phyloP scores from a whole-genome alignment of 108 stramenopile species.

The Schizochytrium sp. region DNA sequence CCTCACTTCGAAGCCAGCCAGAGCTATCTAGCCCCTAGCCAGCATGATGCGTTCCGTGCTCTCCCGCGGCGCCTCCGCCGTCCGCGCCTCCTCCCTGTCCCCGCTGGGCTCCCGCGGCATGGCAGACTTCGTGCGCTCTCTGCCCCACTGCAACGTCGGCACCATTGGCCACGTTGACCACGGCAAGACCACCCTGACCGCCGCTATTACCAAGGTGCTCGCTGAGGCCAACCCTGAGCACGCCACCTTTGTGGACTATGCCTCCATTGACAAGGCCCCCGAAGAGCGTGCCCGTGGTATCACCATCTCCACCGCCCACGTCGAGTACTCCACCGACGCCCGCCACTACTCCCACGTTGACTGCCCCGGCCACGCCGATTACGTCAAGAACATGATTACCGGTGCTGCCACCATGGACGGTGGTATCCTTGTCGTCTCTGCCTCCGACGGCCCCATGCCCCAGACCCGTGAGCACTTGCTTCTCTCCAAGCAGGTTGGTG shows the following conservation, averaged over 20 bases:
- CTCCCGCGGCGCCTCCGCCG: too few relatives aligned
- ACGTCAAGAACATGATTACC: conserved; percentile 99
- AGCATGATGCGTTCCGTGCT: too few relatives aligned
- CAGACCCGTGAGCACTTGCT: conserved; percentile 99
- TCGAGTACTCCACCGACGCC: conserved; percentile 89
- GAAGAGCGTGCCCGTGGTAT: conserved; percentile 97
- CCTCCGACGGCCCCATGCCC: conserved; percentile 99
- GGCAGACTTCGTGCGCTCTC: conserved; percentile 82
- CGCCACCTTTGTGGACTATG: conserved; percentile 78
- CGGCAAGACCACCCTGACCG: conserved; percentile 99
- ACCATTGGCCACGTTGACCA: conserved; percentile 99
- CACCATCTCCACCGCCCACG: conserved; percentile 95
- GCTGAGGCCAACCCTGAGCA: conserved; percentile 82
- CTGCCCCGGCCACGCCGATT: conserved; percentile 99
- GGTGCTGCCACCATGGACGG: conserved; percentile 99
- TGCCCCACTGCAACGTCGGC: conserved; percentile 98
- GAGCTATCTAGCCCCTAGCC: too few relatives aligned
- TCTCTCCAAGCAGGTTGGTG: conserved; percentile 97
- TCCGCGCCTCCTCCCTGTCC: too few relatives aligned
- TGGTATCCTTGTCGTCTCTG: conserved; percentile 97
- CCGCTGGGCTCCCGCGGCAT: background rate
- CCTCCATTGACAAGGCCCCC: conserved; percentile 96
- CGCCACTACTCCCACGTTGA: conserved; percentile 99
- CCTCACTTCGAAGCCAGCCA: too few relatives aligned
- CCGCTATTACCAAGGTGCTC: conserved; percentile 98